These are phyloP conservation scores for Dothidotthia symphoricarpi DNA, from an alignment of 2,329 filamentous ascomycete genomes.

Conservation along the genomic window DNA sequence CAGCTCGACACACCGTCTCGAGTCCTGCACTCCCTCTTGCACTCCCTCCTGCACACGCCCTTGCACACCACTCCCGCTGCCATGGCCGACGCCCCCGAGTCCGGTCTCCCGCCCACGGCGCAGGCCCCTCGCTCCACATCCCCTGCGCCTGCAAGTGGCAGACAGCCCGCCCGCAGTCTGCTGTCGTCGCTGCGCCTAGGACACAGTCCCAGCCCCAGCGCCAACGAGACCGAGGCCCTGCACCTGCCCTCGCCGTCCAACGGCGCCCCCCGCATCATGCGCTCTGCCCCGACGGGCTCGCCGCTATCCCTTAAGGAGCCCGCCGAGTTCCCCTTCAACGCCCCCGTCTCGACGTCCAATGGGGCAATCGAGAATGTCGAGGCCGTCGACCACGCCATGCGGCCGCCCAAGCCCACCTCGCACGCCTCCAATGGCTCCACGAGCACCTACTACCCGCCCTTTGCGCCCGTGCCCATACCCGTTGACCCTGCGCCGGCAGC, in stretches of 20 bases:
- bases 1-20: no score
- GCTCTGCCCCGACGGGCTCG: constrained; percentile 32
- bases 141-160: constrained; percentile 16
- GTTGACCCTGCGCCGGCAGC: constrained; percentile 34
- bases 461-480: constrained; percentile 33
- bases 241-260: constrained; percentile 15
- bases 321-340: constrained; percentile 41
- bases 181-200: constrained; percentile 30
- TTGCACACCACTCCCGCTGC: constrained; percentile 6
- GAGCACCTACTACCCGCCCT: constrained; percentile 27
- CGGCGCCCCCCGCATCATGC: constrained; percentile 31
- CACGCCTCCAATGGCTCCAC: constrained; percentile 25
- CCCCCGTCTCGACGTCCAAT: constrained; percentile 14
- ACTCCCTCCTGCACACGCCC: constrained; percentile 1
- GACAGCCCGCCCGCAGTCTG: constrained; percentile 15
- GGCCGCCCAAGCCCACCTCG: constrained; percentile 19
- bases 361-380: constrained; percentile 19
- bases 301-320: constrained; percentile 27
- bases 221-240: constrained; percentile 16
- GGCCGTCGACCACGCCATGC: constrained; percentile 13
- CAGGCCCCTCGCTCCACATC: constrained; percentile 24
- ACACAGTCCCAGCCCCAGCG: constrained; percentile 5
- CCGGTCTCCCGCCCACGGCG: constrained; percentile 27
- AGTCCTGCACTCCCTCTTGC: no score
- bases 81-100: constrained; percentile 32